These are phyloP conservation scores for Calocybe cyanea DNA, from an alignment of 768 basidiomycete species.

Conservation along the genomic window DNA sequence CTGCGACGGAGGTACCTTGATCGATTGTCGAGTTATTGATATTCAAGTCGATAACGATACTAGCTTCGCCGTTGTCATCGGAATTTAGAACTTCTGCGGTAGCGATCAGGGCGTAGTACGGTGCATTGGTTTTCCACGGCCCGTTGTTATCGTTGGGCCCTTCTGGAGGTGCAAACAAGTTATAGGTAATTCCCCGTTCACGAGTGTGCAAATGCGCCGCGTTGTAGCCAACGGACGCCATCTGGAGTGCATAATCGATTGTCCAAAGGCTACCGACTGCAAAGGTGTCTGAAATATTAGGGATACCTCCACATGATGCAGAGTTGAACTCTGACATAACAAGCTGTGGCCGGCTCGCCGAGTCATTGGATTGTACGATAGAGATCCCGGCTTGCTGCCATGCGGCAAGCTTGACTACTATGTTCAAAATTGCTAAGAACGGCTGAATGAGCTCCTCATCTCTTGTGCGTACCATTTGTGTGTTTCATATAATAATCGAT, in stretches of 20 bases:
- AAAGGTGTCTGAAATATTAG: conserved; percentile 46
- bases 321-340: conserved; percentile 56
- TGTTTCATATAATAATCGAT: conserved; percentile 44
- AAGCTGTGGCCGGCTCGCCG: conserved; percentile 29
- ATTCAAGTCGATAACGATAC: conserved; percentile 42
- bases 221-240: conserved; percentile 45
- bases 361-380: conserved; percentile 25
- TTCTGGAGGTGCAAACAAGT: conserved; percentile 41
- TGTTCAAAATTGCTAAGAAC: conserved; percentile 2
- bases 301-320: conserved; percentile 50
- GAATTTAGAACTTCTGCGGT: conserved; percentile 41
- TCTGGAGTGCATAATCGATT: conserved; percentile 48
- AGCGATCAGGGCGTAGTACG: conserved; percentile 47
- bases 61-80: conserved; percentile 29
- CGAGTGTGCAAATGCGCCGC: conserved; percentile 52
- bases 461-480: conserved; percentile 35
- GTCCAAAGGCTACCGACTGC: conserved; percentile 50
- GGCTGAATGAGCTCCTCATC: not conserved
- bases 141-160: conserved; percentile 29
- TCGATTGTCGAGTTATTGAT: conserved; percentile 33
- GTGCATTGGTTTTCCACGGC: conserved; percentile 45
- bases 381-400: conserved; percentile 46
- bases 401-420: conserved; percentile 36
- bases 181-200: conserved; percentile 50
- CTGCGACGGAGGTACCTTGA: conserved; percentile 36